Evolutionary conservation across 1,284 basidiomycete species (phyloP), one percentile per base, ranked within the genome.

Genomic region (Mycena citricolor): DNA sequence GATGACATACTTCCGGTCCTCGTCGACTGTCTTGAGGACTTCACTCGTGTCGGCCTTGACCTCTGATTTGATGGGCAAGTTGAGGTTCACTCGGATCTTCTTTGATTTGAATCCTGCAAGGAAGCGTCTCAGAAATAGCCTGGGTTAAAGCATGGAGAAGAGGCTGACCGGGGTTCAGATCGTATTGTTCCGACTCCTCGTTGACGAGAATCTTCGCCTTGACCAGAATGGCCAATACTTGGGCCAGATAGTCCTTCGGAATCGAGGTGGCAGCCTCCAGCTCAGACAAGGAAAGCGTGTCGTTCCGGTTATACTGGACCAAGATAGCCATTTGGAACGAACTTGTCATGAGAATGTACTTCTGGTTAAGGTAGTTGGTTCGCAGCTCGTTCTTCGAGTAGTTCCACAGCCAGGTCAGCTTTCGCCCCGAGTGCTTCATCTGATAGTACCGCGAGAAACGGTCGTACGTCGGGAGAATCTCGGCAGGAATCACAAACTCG

Each of bases 351-450:
- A 99, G 74, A 54, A 95, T 94, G 70, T 95, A 95, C 71, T 97
- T 97, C 65, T 94, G 92, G 58, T 83, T 84, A 34, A 94, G 74
- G 66, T 97, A 94, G 60, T 90, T 94, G 47, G 94, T 94, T 47
- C 90, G 83, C 35, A 99, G 75, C 63, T 99, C 97, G 69, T 94
- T 95, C 74, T 95, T 94, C 30, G 87, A 93, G 62, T 95, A 88
- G 61, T 97, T 95, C 97, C 97, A 99, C 8, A 98, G 68, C 95
- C 95, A 99, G 0, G 90, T 94, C 19, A 99, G 76, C 61, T 97
- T 97, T 51, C 97, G 87, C 17, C 95, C 95, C 4, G 86, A 89
- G 67, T 95, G 92, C 69, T 95, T 94, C 57, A 85, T 86, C 59
- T 90, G 86, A 68, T 98, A 98, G 73, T 94, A 98, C 55, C 88